Base-by-base conservation (phyloP, 1,284 basidiomycete genomes). In the Trametes hirsuta region DNA sequence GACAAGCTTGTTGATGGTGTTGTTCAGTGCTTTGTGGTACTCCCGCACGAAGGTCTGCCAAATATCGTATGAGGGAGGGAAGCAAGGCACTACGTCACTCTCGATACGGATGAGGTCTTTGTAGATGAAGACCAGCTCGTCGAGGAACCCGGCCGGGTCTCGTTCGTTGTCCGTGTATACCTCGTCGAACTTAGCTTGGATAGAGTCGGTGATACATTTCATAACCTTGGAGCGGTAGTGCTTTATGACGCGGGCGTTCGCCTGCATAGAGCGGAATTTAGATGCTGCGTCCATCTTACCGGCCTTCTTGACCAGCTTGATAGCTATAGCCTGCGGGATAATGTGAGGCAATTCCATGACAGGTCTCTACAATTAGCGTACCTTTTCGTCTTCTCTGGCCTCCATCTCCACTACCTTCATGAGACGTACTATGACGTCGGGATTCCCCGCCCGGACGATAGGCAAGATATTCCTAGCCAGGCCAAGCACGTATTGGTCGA, bases 361-460 rank as follows among this genome's bases (percentile, higher is more conserved):
- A 8, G 30, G 8, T 4, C 8, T 14, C 6, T 5, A 22, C 4
- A 2, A 11, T 52, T 36, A 8, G 24, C 74, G 45, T 68, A 93
- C 95, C 82, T 97, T 97, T 76, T 99, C 94, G 71, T 99, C 97
- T 73, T 95, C 94, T 66, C 85, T 85, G 4, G 91, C 93, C 74
- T 99, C 97, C 22, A 94, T 84, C 73, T 99, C 96, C 40, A 94
- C 90, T 59, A 99, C 94, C 79, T 98, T 98, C 71, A 96, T 78
- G 53, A 99, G 76, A 68, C 93, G 91, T 52, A 99, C 95, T 10
- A 98, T 85, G 15, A 97, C 95, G 34, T 90, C 87, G 0, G 86
- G 81, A 71, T 95, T 80, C 0, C 93, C 94, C 3, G 87, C 87
- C 42, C 94, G 84, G 2, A 91, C 87, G 41, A 99, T 83, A 37